Conservation (phyloP, 495 filamentous ascomycete species). For the Penicillium canescens region DNA sequence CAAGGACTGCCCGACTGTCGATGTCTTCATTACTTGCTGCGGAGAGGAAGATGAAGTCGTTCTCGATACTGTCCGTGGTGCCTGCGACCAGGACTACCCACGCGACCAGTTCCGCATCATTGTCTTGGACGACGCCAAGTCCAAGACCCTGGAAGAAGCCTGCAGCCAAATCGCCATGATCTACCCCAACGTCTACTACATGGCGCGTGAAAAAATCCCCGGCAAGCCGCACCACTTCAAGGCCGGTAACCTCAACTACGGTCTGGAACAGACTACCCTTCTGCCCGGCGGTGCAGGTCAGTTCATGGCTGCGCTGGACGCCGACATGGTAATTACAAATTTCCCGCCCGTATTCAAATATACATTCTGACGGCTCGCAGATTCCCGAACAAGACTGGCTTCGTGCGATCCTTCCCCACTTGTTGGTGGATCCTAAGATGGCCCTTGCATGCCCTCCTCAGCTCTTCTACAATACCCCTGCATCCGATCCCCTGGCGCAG, state of each 20-base stretch:
- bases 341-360: slow-evolving; percentile 1
- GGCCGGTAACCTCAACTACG: slow-evolving; percentile 55
- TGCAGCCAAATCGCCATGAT: slow-evolving; percentile 22
- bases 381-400: slow-evolving; percentile 57
- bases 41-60: slow-evolving; percentile 53
- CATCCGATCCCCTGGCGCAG: slow-evolving; percentile 50
- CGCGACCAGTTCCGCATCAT: slow-evolving; percentile 47
- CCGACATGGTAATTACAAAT: slow-evolving; percentile 46
- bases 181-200: slow-evolving; percentile 47
- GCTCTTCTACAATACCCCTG: slow-evolving; percentile 55
- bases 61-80: slow-evolving; percentile 52
- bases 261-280: slow-evolving; percentile 33
- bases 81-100: slow-evolving; percentile 51
- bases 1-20: slow-evolving; percentile 46
- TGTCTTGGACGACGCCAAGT: slow-evolving; percentile 52
- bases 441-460: slow-evolving; percentile 54
- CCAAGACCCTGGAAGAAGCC: slow-evolving; percentile 32
- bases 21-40: slow-evolving; percentile 53
- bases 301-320: slow-evolving; percentile 54
- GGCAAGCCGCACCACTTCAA: slow-evolving; percentile 55
- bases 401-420: slow-evolving; percentile 47
- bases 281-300: slow-evolving; percentile 43
- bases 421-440: slow-evolving; percentile 46
- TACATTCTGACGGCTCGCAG: slow-evolving; percentile 12
- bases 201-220: slow-evolving; percentile 45